A percentile compares a stretch with the other conserved stretches of the same genome.
phyloP scores from a whole-genome alignment of 1,139 yeast species.

The Chernovozyma aurita region DNA sequence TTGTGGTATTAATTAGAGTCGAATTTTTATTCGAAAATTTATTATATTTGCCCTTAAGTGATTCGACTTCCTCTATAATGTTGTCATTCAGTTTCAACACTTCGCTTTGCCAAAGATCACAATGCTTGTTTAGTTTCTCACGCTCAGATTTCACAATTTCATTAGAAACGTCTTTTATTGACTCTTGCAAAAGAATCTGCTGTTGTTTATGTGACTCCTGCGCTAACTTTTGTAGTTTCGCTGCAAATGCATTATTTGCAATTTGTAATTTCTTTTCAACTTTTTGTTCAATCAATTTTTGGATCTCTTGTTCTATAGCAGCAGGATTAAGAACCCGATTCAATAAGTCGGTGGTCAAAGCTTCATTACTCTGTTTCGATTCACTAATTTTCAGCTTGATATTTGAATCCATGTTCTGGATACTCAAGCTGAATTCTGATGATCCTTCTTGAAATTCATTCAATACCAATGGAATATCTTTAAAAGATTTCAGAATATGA shows the following conservation, averaged over 20 bases:
- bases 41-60: background rate
- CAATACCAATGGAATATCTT: background rate
- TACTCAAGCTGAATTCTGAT: background rate
- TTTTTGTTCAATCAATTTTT: conserved; percentile 6
- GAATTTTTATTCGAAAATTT: background rate
- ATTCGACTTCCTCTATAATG: background rate
- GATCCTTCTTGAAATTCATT: background rate
- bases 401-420: background rate
- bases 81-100: background rate
- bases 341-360: background rate
- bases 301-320: background rate
- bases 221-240: conserved; percentile 9
- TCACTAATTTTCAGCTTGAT: background rate
- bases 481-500: background rate
- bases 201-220: conserved; percentile 7
- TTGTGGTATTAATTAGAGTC: background rate
- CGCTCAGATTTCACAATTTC: conserved; percentile 7
- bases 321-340: background rate
- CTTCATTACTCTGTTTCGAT: background rate
- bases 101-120: background rate
- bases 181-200: conserved; percentile 9
- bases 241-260: conserved; percentile 6
- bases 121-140: conserved; percentile 6
- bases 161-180: conserved; percentile 8
- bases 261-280: background rate